Evolutionary conservation across 2,329 filamentous ascomycete genomes (phyloP), one percentile per base, ranked within the genome.

Genomic region (Paecilomyces variotii): DNA sequence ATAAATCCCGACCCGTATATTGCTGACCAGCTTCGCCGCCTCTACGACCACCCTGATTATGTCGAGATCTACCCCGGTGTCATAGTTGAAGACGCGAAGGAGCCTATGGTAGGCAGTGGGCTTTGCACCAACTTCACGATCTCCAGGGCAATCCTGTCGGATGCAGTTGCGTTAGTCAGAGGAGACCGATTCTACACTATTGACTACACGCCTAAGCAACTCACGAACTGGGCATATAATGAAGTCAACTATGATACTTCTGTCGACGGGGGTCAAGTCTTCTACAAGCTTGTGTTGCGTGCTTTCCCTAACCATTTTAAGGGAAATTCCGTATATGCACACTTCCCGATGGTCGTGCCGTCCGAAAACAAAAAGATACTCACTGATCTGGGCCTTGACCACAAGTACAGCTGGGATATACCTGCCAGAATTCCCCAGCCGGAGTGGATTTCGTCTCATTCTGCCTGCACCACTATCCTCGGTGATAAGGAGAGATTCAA

Each of bases 61-160:
- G 78, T 83, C 11, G 83, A 86, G 65, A 70, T 86, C 5, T 85
- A 85, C 62, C 83, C 83, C 1, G 83, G 83, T 11, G 65, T 85
- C 5, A 78, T 84, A 64, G 75, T 80, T 7, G 83, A 86, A 67
- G 77, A 79, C 57, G 76, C 82, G 12, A 85, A 85, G 64, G 77
- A 79, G 3, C 64, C 81, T 0, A 78, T 82, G 66, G 63, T 66
- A 0, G 78, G 79, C 24, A 79, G 75, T 56, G 79, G 79, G 1
- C 66, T 82, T 2, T 83, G 78, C 62, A 74, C 78, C 2, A 82
- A 82, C 58, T 76, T 68, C 55, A 78, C 76, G 0, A 73, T 75
- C 12, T 74, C 75, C 1, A 64, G 72, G 59, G 76, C 74, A 4
- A 73, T 80, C 58, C 71, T 80, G 7, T 76, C 76, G 1, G 78